phyloP scores from a whole-genome alignment of 2,329 filamentous ascomycete species.

The Fusarium nodosum region DNA sequence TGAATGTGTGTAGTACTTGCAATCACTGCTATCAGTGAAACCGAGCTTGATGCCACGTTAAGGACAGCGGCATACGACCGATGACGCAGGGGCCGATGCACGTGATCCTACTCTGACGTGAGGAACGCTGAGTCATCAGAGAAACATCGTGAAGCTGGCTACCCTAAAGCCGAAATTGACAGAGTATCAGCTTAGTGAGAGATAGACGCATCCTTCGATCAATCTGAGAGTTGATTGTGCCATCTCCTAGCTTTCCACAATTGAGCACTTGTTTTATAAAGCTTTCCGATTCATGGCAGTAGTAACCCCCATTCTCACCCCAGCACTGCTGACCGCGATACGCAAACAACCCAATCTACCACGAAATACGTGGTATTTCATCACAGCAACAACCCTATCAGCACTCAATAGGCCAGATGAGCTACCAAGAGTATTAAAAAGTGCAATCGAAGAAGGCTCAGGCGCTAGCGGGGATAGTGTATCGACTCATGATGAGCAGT shows the following conservation, averaged over 20 bases:
- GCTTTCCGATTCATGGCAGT: constrained; percentile 18
- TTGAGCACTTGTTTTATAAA: not conserved
- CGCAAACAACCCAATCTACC: constrained; percentile 45
- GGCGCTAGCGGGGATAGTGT: constrained; percentile 8
- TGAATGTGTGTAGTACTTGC: constrained; percentile 22
- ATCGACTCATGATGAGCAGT: constrained; percentile 29
- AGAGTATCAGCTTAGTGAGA: constrained; percentile 24
- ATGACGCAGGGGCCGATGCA: constrained; percentile 49
- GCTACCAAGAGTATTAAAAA: constrained; percentile 35
- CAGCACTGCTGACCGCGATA: constrained; percentile 40
- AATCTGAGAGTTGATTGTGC: not conserved
- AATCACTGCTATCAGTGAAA: constrained; percentile 22
- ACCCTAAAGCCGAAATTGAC: constrained; percentile 37
- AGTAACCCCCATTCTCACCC: constrained; percentile 42
- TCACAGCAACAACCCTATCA: constrained; percentile 46
- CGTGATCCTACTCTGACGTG: constrained; percentile 41
- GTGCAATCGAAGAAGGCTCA: constrained; percentile 21
- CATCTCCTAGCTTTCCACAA: not conserved
- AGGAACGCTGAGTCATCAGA: constrained; percentile 1
- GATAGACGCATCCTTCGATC: not conserved
- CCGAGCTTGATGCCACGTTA: constrained; percentile 51
- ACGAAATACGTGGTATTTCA: constrained; percentile 48
- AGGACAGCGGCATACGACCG: constrained; percentile 44
- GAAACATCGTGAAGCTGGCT: not conserved
- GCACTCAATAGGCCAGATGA: constrained; percentile 47